phyloP scores from a whole-genome alignment of 1,284 basidiomycete species.

The Cutaneotrichosporon dermatis region DNA sequence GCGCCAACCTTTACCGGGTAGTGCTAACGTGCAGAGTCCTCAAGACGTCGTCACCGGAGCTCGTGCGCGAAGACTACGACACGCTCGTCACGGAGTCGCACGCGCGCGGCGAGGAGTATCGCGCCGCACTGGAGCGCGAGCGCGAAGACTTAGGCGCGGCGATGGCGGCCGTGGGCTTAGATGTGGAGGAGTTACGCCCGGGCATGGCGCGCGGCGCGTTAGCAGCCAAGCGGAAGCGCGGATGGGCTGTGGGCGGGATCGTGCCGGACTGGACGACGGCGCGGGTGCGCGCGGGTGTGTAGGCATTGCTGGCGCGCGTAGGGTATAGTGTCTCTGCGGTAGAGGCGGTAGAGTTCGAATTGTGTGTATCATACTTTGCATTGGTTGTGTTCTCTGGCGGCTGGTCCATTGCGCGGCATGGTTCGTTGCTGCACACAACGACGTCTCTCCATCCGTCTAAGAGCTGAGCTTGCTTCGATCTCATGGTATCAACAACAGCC shows the following conservation, averaged over 20 bases:
- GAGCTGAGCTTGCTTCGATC: too few relatives aligned
- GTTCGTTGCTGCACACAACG: too few relatives aligned
- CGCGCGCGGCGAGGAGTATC: slow-evolving; percentile 28
- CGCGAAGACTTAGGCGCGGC: slow-evolving; percentile 45
- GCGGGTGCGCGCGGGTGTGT: slow-evolving; percentile 7
- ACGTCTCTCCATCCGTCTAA: too few relatives aligned
- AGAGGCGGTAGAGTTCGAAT: too few relatives aligned
- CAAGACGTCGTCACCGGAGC: slow-evolving; percentile 76
- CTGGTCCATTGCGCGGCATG: too few relatives aligned
- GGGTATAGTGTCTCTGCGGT: too few relatives aligned
- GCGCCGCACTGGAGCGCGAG: slow-evolving; percentile 46
- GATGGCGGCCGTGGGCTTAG: slow-evolving; percentile 28
- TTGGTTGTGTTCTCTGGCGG: too few relatives aligned
- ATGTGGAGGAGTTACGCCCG: slow-evolving; percentile 46
- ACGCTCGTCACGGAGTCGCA: slow-evolving; percentile 36
- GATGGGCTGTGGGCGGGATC: slow-evolving; percentile 43
- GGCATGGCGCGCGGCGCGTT: slow-evolving; percentile 29
- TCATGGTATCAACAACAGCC: too few relatives aligned
- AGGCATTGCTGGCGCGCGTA: too few relatives aligned
- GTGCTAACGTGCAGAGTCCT: slow-evolving; percentile 54
- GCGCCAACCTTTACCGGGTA: too few relatives aligned
- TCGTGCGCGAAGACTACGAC: slow-evolving; percentile 67
- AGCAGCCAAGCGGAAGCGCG: slow-evolving; percentile 26
- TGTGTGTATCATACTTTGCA: too few relatives aligned
- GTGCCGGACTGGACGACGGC: slow-evolving; percentile 75